A percentile compares a stretch with the other conserved stretches of the same genome.
Conservation (phyloP, 495 filamentous ascomycete genomes). For the Daldinia loculata region DNA sequence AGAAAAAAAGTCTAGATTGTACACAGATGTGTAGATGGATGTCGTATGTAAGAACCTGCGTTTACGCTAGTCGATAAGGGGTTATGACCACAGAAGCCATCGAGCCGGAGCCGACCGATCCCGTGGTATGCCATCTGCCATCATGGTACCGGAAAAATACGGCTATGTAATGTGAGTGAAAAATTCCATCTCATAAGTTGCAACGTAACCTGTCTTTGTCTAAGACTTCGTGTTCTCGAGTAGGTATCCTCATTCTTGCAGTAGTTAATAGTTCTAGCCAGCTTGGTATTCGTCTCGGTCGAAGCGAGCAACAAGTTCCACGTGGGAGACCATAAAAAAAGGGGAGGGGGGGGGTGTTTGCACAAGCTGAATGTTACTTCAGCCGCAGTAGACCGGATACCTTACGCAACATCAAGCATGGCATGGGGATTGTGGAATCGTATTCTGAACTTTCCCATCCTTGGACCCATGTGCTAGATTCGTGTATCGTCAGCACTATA, state of each 20-base stretch:
- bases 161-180: not conserved
- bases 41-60: not conserved
- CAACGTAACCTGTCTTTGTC: conserved; percentile 30
- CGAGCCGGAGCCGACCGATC: conserved; percentile 21
- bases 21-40: not conserved
- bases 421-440: conserved; percentile 31
- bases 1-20: not conserved
- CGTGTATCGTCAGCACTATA: conserved; percentile 35
- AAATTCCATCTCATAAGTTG: not conserved
- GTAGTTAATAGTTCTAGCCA: not conserved
- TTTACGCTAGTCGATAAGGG: conserved; percentile 10
- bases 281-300: conserved; percentile 12
- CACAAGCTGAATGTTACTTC: conserved; percentile 26
- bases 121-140: not conserved
- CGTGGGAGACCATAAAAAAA: conserved; percentile 15
- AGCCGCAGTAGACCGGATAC: conserved; percentile 20
- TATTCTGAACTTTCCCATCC: conserved; percentile 37
- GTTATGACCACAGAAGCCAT: conserved; percentile 11
- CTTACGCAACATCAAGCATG: conserved; percentile 27
- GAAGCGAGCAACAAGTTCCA: conserved; percentile 32
- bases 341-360: not conserved
- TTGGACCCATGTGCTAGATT: conserved; percentile 3
- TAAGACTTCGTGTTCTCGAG: conserved; percentile 29
- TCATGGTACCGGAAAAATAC: not conserved
- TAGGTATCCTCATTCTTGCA: not conserved